A percentile compares a stretch with the other conserved stretches of the same genome.
phyloP scores from a whole-genome alignment of 208 protist genomes.

The Trypanosoma caninum region DNA sequence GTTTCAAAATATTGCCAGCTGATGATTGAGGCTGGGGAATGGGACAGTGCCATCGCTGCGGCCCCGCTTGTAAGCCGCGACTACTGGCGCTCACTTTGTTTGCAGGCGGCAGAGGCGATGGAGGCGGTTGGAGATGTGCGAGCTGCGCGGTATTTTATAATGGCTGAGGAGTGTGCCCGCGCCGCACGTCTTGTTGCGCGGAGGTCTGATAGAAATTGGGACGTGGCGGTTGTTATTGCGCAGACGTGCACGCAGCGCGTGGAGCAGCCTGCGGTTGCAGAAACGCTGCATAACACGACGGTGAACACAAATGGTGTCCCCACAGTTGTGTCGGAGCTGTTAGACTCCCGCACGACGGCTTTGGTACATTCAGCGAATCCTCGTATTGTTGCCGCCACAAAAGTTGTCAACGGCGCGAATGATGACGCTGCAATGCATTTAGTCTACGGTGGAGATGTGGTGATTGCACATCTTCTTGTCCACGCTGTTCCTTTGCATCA shows the following conservation, averaged over 20 bases:
- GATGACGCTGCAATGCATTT: conserved; percentile 71
- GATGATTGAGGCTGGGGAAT: conserved; percentile 84
- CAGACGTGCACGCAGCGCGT: conserved; percentile 63
- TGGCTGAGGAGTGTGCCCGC: conserved; percentile 62
- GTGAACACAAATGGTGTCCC: conserved; percentile 54
- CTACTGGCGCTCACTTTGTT: conserved; percentile 81
- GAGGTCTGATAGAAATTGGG: conserved; percentile 39
- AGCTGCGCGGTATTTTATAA: conserved; percentile 75
- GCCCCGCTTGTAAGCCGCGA: conserved; percentile 82
- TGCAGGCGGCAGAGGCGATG: conserved; percentile 68
- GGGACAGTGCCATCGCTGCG: conserved; percentile 85
- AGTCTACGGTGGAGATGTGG: conserved; percentile 53
- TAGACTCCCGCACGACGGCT: conserved; percentile 31
- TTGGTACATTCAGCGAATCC: conserved; percentile 47
- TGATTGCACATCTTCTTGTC: conserved; percentile 67
- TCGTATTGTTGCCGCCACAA: conserved; percentile 59
- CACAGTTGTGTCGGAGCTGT: conserved; percentile 32
- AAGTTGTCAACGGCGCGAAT: conserved; percentile 53
- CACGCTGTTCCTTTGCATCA: conserved; percentile 79
- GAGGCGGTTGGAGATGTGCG: conserved; percentile 51
- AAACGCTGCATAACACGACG: conserved; percentile 55
- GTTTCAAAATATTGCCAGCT: conserved; percentile 77
- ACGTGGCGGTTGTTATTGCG: conserved; percentile 53
- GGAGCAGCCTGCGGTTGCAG: conserved; percentile 14
- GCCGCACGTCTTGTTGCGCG: conserved; percentile 58